Percentiles rank a stretch among this genome's conserved stretches.
Evolutionary conservation across 129 eudicot genomes (phyloP).

Genomic region (Tagetes erecta): DNA sequence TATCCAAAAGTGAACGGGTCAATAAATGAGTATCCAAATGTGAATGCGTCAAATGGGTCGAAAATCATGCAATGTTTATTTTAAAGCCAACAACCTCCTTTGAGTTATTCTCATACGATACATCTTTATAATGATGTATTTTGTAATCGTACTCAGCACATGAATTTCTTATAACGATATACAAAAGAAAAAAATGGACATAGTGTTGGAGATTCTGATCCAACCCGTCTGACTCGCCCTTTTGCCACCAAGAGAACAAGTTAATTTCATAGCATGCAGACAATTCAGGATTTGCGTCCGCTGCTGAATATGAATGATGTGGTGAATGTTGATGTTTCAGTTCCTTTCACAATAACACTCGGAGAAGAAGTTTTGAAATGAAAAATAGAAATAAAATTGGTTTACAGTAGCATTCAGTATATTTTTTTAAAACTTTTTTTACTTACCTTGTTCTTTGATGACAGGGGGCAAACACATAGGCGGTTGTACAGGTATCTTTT

Average conservation of each 20-base stretch:
- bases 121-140: background rate
- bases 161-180: background rate
- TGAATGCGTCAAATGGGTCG: constrained; percentile 1
- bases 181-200: background rate
- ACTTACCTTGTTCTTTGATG: constrained; percentile 23
- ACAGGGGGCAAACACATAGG: constrained; percentile 95
- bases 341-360: background rate
- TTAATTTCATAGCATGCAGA: background rate
- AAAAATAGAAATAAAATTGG: background rate
- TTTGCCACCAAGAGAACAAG: constrained; percentile 3
- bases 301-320: background rate
- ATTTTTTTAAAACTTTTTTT: background rate
- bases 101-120: background rate
- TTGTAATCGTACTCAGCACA: background rate
- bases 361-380: background rate
- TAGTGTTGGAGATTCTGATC: background rate
- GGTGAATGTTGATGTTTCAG: background rate
- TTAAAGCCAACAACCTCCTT: background rate
- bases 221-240: background rate
- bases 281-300: constrained; percentile 4
- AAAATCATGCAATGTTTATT: background rate
- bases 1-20: too few relatives aligned
- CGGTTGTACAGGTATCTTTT: constrained; percentile 77
- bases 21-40: background rate
- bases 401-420: background rate